Evolutionary conservation across 2,329 filamentous ascomycete species (phyloP), one percentile per base, ranked within the genome.

Genomic region (Aureobasidium sp.): DNA sequence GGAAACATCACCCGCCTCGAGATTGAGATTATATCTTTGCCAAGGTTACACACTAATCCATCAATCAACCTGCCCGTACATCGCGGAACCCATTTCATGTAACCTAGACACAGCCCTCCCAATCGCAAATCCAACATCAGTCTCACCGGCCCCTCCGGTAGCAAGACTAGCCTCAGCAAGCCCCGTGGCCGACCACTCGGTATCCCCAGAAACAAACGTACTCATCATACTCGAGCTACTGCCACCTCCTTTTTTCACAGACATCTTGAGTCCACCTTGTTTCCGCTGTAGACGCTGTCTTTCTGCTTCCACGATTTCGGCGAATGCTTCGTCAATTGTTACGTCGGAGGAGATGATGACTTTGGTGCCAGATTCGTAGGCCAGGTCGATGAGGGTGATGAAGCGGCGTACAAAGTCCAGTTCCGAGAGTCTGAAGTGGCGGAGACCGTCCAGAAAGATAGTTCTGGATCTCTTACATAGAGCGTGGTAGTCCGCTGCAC

Each of bases 401-500:
- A 90, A 82, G 11, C 86, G 78, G 4, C 86, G 75, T 2, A 90
- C 74, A 16, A 79, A 70, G 60, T 86, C 83, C 45, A 89, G 72
- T 63, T 89, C 79, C 4, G 55, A 59, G n/a, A 50, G 54, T 3
- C 49, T 25, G 16, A 60, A 62, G 21, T 47, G 30, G 6, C 57
- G 55, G 2, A 63, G 54, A 6, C 60, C 61, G 29, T 51, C 48
- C 2, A 63, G 39, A 42, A 57, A 62, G 24, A 63, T 58, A 3
- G 52, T 55, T 2, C 53, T 47, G 11, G 58, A 48, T 7, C 40
- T 42, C 0, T 54, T 56, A 42, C 59, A 61, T 56, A 90, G 79
- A 0, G 86, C 88, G 65, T 88, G 84, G 66, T 89, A 90, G 68
- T 90, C 86, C 38, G 86, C 86, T 1, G 86, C 85, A 0, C 86